A percentile compares a stretch with the other conserved stretches of the same genome.
These are phyloP conservation scores for Cubamyces sp. DNA, from an alignment of 768 basidiomycete species.

Conservation along the genomic window DNA sequence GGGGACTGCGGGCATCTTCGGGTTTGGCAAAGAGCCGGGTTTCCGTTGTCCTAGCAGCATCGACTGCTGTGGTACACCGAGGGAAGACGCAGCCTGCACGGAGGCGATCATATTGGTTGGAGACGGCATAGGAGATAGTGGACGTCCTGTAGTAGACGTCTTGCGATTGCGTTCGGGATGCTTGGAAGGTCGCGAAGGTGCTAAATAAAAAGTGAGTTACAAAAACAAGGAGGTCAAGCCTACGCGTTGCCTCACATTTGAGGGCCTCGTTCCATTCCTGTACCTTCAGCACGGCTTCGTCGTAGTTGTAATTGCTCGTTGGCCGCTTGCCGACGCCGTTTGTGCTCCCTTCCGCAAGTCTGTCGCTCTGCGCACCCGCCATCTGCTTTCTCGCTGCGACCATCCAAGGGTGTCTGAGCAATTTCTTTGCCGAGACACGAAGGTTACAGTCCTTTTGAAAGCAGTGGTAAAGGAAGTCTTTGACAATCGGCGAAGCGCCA, in stretches of 20 bases:
- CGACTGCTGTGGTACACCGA: constrained; percentile 16
- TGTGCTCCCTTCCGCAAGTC: constrained; percentile 40
- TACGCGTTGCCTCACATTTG: constrained; percentile 60
- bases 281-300: constrained; percentile 92
- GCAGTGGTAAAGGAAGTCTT: constrained; percentile 95
- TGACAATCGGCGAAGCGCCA: constrained; percentile 91
- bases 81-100: constrained; percentile 22
- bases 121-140: constrained; percentile 53
- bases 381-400: constrained; percentile 78
- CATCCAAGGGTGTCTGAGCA: constrained; percentile 97
- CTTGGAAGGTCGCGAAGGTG: constrained; percentile 76
- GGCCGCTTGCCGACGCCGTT: constrained; percentile 51
- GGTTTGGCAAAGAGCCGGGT: constrained; percentile 17
- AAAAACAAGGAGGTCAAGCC: too few relatives aligned
- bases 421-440: constrained; percentile 91
- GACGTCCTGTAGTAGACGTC: constrained; percentile 32
- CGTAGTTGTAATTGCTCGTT: constrained; percentile 82
- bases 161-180: constrained; percentile 49
- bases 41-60: constrained; percentile 20
- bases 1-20: constrained; percentile 26
- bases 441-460: constrained; percentile 98
- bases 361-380: constrained; percentile 42
- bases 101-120: constrained; percentile 29
- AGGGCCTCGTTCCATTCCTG: constrained; percentile 99
- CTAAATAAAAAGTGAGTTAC: constrained; percentile 40